These are phyloP conservation scores for Gonapodya sp. DNA, from an alignment of 192 early-diverging fungal species.

Conservation along the genomic window DNA sequence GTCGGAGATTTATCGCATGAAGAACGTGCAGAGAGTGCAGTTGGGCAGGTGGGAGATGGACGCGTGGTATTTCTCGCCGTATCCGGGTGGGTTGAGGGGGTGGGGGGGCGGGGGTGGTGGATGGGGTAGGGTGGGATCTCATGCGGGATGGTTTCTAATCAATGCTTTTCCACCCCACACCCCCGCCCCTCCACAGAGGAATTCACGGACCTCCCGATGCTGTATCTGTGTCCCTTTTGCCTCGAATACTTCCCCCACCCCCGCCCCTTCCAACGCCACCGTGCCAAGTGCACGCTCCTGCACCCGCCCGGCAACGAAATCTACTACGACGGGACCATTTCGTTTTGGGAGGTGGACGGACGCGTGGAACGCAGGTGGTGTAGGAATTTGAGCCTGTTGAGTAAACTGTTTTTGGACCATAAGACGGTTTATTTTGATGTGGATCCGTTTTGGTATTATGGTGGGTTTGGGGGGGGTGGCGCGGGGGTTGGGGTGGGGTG, in stretches of 20 bases:
- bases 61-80: constrained; percentile 99
- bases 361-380: constrained; percentile 85
- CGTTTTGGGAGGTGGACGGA: constrained; percentile 98
- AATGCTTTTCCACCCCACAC: neutral
- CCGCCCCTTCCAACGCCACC: constrained; percentile 70
- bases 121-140: neutral
- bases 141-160: neutral
- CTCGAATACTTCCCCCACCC: constrained; percentile 67
- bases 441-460: constrained; percentile 96
- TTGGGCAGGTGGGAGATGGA: constrained; percentile 90
- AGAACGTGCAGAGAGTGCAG: constrained; percentile 87
- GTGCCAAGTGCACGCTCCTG: constrained; percentile 74
- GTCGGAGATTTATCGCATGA: constrained; percentile 78
- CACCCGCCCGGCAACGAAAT: constrained; percentile 99
- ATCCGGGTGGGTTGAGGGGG: constrained; percentile 40
- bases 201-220: constrained; percentile 58
- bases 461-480: neutral
- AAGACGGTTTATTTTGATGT: constrained; percentile 98
- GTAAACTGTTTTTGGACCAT: constrained; percentile 97
- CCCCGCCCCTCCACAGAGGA: constrained; percentile 29
- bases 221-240: constrained; percentile 97
- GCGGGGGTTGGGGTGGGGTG: neutral
- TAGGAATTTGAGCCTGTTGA: constrained; percentile 89
- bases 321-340: constrained; percentile 81
- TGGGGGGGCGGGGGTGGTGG: neutral